Conservation (phyloP, 1,284 basidiomycete genomes). For the Anthracocystis walkeri region DNA sequence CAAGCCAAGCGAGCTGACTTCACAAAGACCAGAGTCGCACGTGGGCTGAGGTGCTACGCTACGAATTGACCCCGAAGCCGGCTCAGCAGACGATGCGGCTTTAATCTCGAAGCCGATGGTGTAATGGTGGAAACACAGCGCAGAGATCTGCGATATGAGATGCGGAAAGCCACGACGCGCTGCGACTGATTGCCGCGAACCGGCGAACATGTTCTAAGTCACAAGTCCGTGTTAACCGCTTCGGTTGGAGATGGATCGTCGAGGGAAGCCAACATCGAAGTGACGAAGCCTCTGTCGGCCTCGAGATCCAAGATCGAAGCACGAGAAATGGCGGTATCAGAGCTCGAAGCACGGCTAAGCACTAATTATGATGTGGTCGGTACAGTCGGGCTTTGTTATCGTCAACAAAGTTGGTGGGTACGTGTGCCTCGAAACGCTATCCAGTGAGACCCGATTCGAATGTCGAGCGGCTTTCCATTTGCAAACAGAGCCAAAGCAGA, state of each 20-base stretch:
- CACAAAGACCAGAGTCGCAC: neutral
- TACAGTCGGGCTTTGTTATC: neutral
- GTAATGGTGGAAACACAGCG: neutral
- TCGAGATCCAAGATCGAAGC: neutral
- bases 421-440: conserved; percentile 6
- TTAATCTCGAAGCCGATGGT: neutral
- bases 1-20: neutral
- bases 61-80: no score
- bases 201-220: neutral
- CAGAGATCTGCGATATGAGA: neutral
- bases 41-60: conserved; percentile 1
- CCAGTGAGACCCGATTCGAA: neutral
- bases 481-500: neutral
- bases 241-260: neutral
- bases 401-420: conserved; percentile 10
- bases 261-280: neutral
- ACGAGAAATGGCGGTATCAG: neutral
- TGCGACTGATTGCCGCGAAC: neutral
- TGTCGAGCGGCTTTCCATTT: neutral
- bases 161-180: neutral
- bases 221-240: neutral
- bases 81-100: neutral
- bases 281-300: neutral
- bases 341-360: conserved; percentile 5
- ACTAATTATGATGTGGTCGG: neutral